Conservation (phyloP, 148 eudicot species). For the Suaeda aralocaspica region DNA sequence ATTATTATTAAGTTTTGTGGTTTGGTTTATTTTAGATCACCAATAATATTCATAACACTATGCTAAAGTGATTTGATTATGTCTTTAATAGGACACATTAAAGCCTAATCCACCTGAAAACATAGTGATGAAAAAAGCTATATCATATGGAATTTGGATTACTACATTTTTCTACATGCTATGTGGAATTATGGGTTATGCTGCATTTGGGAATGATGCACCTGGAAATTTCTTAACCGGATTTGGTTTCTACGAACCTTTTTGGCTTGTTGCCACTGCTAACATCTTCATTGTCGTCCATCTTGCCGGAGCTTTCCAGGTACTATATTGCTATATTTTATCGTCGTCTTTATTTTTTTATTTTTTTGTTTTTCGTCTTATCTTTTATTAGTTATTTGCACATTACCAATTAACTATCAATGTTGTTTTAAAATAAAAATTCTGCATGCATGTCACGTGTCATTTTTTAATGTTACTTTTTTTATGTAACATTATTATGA, state of each 20-base stretch:
- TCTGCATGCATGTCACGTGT: too few species aligned
- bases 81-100: constrained; percentile 59
- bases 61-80: neutral
- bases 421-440: too few species aligned
- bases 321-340: constrained; percentile 17
- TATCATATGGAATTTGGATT: constrained; percentile 32
- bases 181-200: constrained; percentile 68
- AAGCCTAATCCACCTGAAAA: constrained; percentile 48
- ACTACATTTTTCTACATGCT: constrained; percentile 58
- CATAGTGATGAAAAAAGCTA: constrained; percentile 56
- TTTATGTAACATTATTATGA: too few species aligned
- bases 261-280: constrained; percentile 71
- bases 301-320: constrained; percentile 77
- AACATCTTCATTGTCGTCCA: constrained; percentile 59
- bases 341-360: neutral
- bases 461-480: too few species aligned
- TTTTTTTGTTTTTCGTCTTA: too few species aligned
- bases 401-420: too few species aligned
- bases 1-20: too few species aligned
- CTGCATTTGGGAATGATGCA: constrained; percentile 70
- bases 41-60: too few species aligned
- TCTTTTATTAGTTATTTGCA: too few species aligned
- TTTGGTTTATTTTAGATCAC: too few species aligned
- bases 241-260: constrained; percentile 68
- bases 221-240: constrained; percentile 71